Evolutionary conservation across 2,329 filamentous ascomycete species (phyloP).

Genomic region (Myriosclerotinia scirpicola): DNA sequence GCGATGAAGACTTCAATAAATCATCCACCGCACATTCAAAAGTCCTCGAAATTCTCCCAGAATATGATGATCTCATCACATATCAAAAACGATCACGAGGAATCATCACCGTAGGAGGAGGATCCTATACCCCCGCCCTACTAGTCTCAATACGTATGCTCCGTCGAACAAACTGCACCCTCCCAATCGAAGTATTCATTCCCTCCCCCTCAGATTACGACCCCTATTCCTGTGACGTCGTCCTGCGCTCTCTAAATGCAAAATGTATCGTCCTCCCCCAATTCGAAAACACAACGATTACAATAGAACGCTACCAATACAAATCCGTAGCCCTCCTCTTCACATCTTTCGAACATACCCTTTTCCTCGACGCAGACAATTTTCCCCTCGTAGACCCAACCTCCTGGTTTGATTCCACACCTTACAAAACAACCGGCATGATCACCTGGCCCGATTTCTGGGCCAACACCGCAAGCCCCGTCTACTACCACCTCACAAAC

Average conservation of each 20-base stretch:
- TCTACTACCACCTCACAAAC: constrained; percentile 44
- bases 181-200: constrained; percentile 47
- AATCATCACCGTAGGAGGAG: constrained; percentile 46
- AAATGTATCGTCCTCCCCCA: constrained; percentile 45
- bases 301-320: constrained; percentile 48
- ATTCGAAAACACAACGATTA: constrained; percentile 28
- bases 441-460: constrained; percentile 52
- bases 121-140: constrained; percentile 42
- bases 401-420: constrained; percentile 44
- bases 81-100: constrained; percentile 36
- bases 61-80: constrained; percentile 17
- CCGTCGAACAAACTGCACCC: constrained; percentile 40
- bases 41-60: constrained; percentile 10
- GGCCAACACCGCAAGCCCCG: constrained; percentile 43
- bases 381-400: constrained; percentile 47
- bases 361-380: constrained; percentile 51
- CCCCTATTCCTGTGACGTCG: constrained; percentile 42
- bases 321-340: constrained; percentile 51
- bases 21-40: constrained; percentile 8
- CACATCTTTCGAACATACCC: constrained; percentile 50
- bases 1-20: constrained; percentile 10
- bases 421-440: constrained; percentile 45
- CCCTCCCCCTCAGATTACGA: constrained; percentile 43
- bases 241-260: constrained; percentile 44
- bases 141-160: constrained; percentile 46